These are phyloP conservation scores for Lupinus albus DNA, from an alignment of 306 rosid species.

Conservation along the genomic window DNA sequence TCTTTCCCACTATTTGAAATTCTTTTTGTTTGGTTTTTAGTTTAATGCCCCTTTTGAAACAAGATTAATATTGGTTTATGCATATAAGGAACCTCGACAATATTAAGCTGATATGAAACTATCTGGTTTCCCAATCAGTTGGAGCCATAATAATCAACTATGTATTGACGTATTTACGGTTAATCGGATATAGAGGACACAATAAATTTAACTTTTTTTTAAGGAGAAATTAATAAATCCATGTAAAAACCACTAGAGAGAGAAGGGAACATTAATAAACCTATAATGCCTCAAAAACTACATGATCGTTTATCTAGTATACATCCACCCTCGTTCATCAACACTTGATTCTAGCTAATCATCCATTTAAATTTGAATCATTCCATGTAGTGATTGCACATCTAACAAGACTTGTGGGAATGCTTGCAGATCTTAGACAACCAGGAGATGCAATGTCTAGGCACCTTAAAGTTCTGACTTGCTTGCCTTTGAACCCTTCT, in stretches of 20 bases:
- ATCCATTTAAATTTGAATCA: constrained; percentile 1
- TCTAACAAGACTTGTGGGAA: constrained; percentile 27
- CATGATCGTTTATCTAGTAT: constrained; percentile 6
- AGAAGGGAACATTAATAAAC: constrained; percentile 8
- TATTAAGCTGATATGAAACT: neutral
- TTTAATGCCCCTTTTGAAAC: neutral
- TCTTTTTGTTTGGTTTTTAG: constrained; percentile 21
- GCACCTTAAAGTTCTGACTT: constrained; percentile 72
- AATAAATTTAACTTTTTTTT: constrained; percentile 7
- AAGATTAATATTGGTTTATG: too few relatives aligned
- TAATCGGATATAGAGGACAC: neutral
- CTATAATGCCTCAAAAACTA: constrained; percentile 3
- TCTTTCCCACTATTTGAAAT: constrained; percentile 41
- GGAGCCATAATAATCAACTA: neutral
- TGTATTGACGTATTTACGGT: neutral
- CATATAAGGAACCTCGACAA: too few relatives aligned
- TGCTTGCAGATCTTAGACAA: constrained; percentile 27
- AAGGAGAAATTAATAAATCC: neutral
- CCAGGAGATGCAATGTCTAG: constrained; percentile 9
- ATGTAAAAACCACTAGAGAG: neutral
- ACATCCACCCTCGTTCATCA: constrained; percentile 17
- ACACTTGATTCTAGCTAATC: constrained; percentile 15
- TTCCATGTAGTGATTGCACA: constrained; percentile 28
- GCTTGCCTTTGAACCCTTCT: constrained; percentile 53
- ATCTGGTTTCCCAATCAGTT: neutral